phyloP scores from a whole-genome alignment of 148 eudicot genomes.

The Rhododendron henanense region DNA sequence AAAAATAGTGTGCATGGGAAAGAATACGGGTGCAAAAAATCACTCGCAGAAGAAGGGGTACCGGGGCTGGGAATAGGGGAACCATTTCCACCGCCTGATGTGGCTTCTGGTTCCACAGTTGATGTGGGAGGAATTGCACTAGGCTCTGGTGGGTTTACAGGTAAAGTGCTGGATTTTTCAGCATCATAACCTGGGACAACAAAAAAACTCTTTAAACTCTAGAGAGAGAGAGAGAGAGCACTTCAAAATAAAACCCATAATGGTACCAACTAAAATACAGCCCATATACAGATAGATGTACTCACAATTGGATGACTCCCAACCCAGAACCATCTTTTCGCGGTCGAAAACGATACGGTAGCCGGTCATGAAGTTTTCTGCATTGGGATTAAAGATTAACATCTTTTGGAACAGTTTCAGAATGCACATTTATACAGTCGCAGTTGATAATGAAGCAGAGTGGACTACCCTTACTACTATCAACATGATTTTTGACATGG shows the following conservation, averaged over 20 bases:
- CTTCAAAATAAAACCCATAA: background rate
- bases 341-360: constrained; percentile 73
- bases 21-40: background rate
- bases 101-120: constrained; percentile 49
- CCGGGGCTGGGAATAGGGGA: background rate
- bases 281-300: background rate
- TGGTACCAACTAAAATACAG: background rate
- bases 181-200: constrained; percentile 43
- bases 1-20: background rate
- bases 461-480: background rate
- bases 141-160: constrained; percentile 12
- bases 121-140: constrained; percentile 38
- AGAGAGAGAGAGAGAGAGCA: background rate
- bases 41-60: background rate
- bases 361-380: constrained; percentile 97
- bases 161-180: constrained; percentile 38
- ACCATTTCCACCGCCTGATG: constrained; percentile 16
- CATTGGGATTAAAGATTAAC: background rate
- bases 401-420: background rate
- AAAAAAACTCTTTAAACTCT: background rate
- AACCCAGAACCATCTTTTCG: constrained; percentile 74
- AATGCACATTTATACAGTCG: background rate
- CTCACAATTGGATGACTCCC: constrained; percentile 78
- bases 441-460: background rate
- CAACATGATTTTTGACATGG: background rate